Percentiles rank a stretch among this genome's conserved stretches.
Evolutionary conservation across 2,329 filamentous ascomycete genomes (phyloP).

Genomic region (Cladosporium sp.): DNA sequence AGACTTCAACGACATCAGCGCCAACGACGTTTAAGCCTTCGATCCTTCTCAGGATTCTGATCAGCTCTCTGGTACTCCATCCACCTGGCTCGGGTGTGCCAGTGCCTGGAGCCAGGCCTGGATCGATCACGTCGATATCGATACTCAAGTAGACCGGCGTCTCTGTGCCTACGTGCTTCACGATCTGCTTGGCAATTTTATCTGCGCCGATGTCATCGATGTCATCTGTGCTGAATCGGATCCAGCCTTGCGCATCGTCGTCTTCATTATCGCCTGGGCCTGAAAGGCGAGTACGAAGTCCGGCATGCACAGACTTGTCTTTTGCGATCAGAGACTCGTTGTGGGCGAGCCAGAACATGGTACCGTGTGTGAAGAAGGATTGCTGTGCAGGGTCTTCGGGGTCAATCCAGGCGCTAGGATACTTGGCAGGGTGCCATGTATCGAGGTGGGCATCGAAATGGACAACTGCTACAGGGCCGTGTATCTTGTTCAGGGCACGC

Average conservation of each 20-base stretch:
- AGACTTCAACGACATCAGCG: conserved; percentile 85
- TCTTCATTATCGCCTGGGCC: conserved; percentile 69
- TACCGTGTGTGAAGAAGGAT: conserved; percentile 78
- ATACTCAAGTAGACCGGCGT: conserved; percentile 77
- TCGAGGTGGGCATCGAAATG: conserved; percentile 65
- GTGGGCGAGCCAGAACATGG: conserved; percentile 86
- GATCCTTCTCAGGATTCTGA: conserved; percentile 74
- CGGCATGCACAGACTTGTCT: conserved; percentile 72
- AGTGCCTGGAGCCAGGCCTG: conserved; percentile 66
- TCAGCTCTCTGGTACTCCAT: conserved; percentile 86
- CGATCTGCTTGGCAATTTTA: conserved; percentile 67
- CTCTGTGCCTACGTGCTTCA: conserved; percentile 67
- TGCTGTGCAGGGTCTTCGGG: conserved; percentile 53
- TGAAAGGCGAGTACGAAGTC: conserved; percentile 71
- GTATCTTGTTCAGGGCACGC: conserved; percentile 43
- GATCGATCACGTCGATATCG: conserved; percentile 78
- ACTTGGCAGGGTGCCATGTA: conserved; percentile 79
- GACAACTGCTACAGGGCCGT: conserved; percentile 45
- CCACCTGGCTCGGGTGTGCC: conserved; percentile 88
- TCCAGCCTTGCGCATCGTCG: conserved; percentile 66
- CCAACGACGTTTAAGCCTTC: conserved; percentile 82
- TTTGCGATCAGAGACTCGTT: conserved; percentile 76
- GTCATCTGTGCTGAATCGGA: conserved; percentile 76
- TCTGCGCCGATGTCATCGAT: conserved; percentile 75
- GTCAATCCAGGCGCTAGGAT: conserved; percentile 69